Evolutionary conservation across 495 filamentous ascomycete species (phyloP).

Genomic region (Penicillium canariense): DNA sequence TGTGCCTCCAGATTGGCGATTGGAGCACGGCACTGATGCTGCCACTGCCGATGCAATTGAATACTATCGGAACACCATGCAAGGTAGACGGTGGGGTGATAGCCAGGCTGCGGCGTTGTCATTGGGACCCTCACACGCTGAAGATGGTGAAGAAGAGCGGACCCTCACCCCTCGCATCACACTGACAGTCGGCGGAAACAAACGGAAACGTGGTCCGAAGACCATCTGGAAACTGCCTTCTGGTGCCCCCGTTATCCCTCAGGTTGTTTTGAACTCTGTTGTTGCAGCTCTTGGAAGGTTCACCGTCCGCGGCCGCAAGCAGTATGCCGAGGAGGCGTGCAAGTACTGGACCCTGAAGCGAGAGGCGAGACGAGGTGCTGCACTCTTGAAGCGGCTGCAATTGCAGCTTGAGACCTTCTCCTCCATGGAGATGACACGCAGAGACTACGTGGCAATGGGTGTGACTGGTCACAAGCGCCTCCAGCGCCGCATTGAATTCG

Average conservation of each 20-base stretch:
- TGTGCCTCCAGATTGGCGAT: constrained; percentile 82
- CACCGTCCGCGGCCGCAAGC: constrained; percentile 76
- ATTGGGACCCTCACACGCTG: constrained; percentile 62
- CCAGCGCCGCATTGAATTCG: constrained; percentile 82
- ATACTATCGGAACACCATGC: constrained; percentile 86
- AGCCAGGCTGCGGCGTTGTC: constrained; percentile 84
- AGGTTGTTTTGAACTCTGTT: constrained; percentile 76
- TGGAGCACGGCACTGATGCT: constrained; percentile 74
- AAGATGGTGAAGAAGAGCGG: constrained; percentile 33
- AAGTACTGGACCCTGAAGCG: constrained; percentile 98
- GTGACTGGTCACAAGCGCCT: constrained; percentile 75
- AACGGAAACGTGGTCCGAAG: constrained; percentile 69
- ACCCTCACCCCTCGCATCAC: constrained; percentile 47
- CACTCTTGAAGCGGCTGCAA: constrained; percentile 87
- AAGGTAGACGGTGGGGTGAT: constrained; percentile 82
- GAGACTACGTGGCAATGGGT: constrained; percentile 91
- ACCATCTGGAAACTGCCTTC: constrained; percentile 91
- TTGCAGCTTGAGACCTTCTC: constrained; percentile 86
- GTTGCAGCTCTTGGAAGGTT: constrained; percentile 78
- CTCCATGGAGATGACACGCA: constrained; percentile 90
- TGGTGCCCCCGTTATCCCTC: constrained; percentile 90
- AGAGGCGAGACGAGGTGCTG: constrained; percentile 86
- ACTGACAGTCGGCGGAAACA: constrained; percentile 68
- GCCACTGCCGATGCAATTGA: constrained; percentile 67
- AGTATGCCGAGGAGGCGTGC: constrained; percentile 88